Conservation (phyloP, 2,329 filamentous ascomycete species). For the Colletotrichum musae region DNA sequence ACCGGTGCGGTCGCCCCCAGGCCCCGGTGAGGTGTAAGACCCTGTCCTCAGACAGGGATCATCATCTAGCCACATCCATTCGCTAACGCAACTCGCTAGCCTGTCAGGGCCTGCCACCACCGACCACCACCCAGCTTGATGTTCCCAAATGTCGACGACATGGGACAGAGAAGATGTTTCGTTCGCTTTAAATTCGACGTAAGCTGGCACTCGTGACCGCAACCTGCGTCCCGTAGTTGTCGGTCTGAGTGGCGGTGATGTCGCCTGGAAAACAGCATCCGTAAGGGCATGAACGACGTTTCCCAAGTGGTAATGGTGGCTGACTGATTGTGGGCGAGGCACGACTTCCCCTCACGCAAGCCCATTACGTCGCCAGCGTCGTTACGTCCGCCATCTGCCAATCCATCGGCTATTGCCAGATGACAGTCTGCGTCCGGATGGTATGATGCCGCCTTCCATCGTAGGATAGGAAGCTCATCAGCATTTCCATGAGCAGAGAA, state of each 20-base stretch:
- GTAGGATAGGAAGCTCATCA: too few species aligned
- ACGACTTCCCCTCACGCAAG: constrained; percentile 5
- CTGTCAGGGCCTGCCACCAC: constrained; percentile 26
- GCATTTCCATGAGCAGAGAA: background rate
- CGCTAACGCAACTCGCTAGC: constrained; percentile 30
- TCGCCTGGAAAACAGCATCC: too few species aligned
- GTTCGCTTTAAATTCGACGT: background rate
- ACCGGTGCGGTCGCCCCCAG: constrained; percentile 26
- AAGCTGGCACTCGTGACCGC: background rate
- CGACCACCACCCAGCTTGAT: constrained; percentile 24
- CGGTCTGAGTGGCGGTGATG: too few species aligned
- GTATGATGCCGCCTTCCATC: too few species aligned
- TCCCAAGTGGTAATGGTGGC: background rate
- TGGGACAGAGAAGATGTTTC: constrained; percentile 6
- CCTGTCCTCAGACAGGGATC: constrained; percentile 40
- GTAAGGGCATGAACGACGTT: too few species aligned
- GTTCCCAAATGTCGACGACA: constrained; percentile 21
- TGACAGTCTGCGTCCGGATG: too few species aligned
- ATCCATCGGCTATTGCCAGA: too few species aligned
- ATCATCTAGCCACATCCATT: constrained; percentile 32
- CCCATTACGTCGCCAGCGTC: constrained; percentile 2
- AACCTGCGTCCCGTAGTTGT: background rate
- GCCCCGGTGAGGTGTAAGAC: constrained; percentile 29
- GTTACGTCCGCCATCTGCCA: background rate
- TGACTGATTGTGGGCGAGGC: background rate